These are phyloP conservation scores for Brassica balearica DNA, from an alignment of 441 rosid species.

Conservation along the genomic window DNA sequence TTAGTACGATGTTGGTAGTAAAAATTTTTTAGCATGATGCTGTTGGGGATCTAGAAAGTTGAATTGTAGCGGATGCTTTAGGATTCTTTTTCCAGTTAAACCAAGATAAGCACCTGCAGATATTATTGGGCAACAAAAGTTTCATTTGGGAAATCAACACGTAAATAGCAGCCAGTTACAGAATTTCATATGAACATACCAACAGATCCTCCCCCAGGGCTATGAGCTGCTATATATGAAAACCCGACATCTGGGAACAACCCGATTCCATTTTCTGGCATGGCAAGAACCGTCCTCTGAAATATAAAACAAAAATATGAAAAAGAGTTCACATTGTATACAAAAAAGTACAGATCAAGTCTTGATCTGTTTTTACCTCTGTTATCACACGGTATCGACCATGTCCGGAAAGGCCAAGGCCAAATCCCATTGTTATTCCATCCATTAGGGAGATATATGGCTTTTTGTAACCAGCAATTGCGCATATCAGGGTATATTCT, in stretches of 20 bases:
- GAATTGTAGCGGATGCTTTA: no score
- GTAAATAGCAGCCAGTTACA: constrained; percentile 5
- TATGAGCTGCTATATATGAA: constrained; percentile 81
- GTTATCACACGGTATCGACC: constrained; percentile 86
- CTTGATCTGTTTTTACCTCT: constrained; percentile 58
- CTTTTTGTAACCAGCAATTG: constrained; percentile 83
- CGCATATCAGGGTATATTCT: constrained; percentile 88
- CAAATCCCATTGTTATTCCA: constrained; percentile 97
- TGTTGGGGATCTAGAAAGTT: no score
- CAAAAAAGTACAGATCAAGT: background rate
- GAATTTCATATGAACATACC: constrained; percentile 56
- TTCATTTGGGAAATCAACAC: background rate
- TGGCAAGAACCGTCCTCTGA: constrained; percentile 89
- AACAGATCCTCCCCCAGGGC: constrained; percentile 92
- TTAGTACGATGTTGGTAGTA: no score
- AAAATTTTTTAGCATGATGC: no score
- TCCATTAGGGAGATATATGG: constrained; percentile 90
- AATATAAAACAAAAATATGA: constrained; percentile 43
- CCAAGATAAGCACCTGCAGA: constrained; percentile 88
- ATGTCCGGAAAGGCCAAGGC: constrained; percentile 93
- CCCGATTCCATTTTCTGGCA: constrained; percentile 77
- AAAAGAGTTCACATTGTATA: constrained; percentile 43
- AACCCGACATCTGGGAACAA: constrained; percentile 97
- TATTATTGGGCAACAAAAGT: constrained; percentile 20
- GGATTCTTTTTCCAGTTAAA: constrained; percentile 81